Base-by-base conservation (phyloP, 2,329 filamentous ascomycete genomes). In the Aspergillus pseudonomiae region DNA sequence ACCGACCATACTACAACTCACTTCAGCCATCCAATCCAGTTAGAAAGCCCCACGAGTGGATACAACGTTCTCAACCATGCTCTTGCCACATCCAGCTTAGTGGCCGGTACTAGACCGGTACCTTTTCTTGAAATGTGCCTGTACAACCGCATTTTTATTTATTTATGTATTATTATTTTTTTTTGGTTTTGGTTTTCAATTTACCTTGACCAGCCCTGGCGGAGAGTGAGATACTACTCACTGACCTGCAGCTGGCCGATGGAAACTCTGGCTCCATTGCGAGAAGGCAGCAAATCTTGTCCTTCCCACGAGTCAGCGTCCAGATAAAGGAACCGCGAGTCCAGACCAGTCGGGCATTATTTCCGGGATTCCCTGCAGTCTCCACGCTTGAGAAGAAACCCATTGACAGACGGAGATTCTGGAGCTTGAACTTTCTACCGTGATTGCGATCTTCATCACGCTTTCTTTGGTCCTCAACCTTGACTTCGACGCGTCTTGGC, bases 311-410 rank as follows among this genome's bases (percentile, higher is more conserved):
- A 32, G 24, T 41, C 12, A 32, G 50, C 46, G 59, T 62, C 36
- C 60, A 57, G 24, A 52, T 36, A 16, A 36, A 14, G 6, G 57
- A 41, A 59, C 43, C 39, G 32, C 24, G 61, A 61, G 65, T 63
- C 67, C 65, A 68, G 62, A 65, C 67, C 65, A 66, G 60, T 68
- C 65, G 65, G 55, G 54, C 64, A 55, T 62, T 63, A 58, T 56
- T 63, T 65, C 66, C 62, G 59, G 63, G 59, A n/a, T 52, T 52
- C 46, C 26, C 46, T 52, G 61, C 58, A 46, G 41, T 57, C 24
- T 46, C 56, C 50, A 52, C 55, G 46, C 30, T 58, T 30, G 64
- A 30, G 16, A 28, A 56, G 54, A 34, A 41, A 50, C 30, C 52
- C 54, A 57, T 59, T 54, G 43, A 57, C 41, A 30, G 26, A 50